Evolutionary conservation across 2,329 filamentous ascomycete species (phyloP).

Genomic region (Ustilaginoidea virens): DNA sequence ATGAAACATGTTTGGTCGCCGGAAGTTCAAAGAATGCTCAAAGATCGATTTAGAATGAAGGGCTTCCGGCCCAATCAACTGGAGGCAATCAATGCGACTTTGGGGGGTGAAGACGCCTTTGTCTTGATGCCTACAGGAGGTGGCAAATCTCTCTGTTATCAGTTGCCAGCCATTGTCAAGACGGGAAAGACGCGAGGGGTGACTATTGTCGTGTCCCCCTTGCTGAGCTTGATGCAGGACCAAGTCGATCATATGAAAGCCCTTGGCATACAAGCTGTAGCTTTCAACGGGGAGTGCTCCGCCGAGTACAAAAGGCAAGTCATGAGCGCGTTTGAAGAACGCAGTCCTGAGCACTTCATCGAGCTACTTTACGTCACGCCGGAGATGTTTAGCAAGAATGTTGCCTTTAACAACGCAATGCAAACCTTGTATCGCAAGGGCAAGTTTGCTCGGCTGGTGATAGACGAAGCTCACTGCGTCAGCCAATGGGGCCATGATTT

Average conservation of each 20-base stretch:
- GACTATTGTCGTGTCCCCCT: constrained; percentile 85
- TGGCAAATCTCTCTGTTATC: constrained; percentile 93
- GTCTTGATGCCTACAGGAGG: constrained; percentile 96
- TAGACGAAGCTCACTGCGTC: constrained; percentile 98
- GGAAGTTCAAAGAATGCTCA: constrained; percentile 69
- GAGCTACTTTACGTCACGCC: constrained; percentile 91
- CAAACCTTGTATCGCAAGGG: constrained; percentile 49
- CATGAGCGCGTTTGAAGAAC: constrained; percentile 44
- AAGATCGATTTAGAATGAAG: constrained; percentile 67
- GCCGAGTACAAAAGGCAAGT: constrained; percentile 48
- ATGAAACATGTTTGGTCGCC: constrained; percentile 69
- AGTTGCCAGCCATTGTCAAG: constrained; percentile 72
- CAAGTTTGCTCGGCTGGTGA: constrained; percentile 78
- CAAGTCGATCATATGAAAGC: constrained; percentile 72
- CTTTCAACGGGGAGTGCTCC: constrained; percentile 66
- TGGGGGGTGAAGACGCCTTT: constrained; percentile 78
- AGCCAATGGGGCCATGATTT: constrained; percentile 99
- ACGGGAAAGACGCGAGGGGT: constrained; percentile 73
- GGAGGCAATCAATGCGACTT: constrained; percentile 87
- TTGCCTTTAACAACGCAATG: constrained; percentile 49
- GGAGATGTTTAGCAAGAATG: constrained; percentile 85
- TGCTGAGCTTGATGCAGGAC: constrained; percentile 94
- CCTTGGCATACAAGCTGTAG: constrained; percentile 61
- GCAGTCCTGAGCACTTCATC: constrained; percentile 57
- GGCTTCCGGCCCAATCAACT: constrained; percentile 86